Evolutionary conservation across 1,284 basidiomycete genomes (phyloP).

Genomic region (Trichosporon sp.): DNA sequence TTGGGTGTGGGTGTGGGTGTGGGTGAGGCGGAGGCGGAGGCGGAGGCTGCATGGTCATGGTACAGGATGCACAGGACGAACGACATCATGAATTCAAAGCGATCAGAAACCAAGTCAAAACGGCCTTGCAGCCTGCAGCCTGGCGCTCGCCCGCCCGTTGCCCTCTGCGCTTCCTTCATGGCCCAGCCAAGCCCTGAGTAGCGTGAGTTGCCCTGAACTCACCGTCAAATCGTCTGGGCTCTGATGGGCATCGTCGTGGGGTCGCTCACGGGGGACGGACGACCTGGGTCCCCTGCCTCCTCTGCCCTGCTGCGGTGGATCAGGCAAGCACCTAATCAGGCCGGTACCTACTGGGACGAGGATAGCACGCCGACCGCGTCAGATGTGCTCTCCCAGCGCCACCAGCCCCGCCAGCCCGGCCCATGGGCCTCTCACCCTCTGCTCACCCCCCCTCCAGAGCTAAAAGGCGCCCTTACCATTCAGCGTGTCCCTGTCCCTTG

Average conservation of each 20-base stretch:
- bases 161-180: not conserved
- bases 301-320: not conserved
- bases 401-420: too few species aligned
- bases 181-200: not conserved
- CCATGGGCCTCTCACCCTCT: not conserved
- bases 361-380: not conserved
- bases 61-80: too few species aligned
- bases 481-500: not conserved
- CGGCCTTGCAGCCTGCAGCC: not conserved
- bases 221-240: not conserved
- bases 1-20: too few species aligned
- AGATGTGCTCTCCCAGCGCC: not conserved
- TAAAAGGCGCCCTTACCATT: not conserved
- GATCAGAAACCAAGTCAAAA: constrained; percentile 9
- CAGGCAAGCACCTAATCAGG: not conserved
- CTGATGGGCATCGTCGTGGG: not conserved
- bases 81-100: constrained; percentile 4
- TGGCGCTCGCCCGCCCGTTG: not conserved
- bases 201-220: not conserved
- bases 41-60: too few species aligned
- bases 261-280: not conserved
- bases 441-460: not conserved
- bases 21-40: not conserved
- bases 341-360: not conserved
- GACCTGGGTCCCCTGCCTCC: not conserved